phyloP scores from a whole-genome alignment of 73 alveolate genomes.

The Tetrahymena malaccensis region DNA sequence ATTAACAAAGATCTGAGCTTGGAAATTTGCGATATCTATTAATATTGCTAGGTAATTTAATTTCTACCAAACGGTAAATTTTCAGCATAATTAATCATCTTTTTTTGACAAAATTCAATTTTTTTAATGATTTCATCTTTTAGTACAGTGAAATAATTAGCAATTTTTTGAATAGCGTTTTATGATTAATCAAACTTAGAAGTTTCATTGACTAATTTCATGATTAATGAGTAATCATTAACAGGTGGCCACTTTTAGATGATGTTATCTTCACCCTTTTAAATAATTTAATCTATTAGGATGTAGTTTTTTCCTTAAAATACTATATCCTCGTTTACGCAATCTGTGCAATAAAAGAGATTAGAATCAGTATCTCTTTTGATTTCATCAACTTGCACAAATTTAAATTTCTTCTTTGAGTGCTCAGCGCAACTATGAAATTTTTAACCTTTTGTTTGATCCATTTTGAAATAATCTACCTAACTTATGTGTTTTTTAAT shows the following conservation, averaged over 20 bases:
- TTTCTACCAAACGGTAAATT: not conserved
- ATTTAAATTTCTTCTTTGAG: not conserved
- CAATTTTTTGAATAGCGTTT: too few relatives aligned
- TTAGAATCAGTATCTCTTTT: not conserved
- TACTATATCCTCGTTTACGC: not conserved
- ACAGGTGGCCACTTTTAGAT: not conserved
- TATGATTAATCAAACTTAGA: not conserved
- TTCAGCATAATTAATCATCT: not conserved
- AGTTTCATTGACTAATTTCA: not conserved
- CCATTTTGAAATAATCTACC: not conserved
- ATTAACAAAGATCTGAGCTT: not conserved
- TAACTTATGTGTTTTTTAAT: too few relatives aligned
- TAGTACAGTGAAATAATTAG: not conserved
- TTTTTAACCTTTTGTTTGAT: not conserved
- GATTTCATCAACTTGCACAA: not conserved
- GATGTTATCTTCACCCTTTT: not conserved
- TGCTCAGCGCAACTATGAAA: not conserved
- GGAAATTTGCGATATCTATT: not conserved
- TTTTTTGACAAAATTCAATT: not conserved
- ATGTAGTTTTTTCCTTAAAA: not conserved
- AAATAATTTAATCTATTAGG: not conserved
- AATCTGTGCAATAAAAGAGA: not conserved
- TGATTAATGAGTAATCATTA: not conserved
- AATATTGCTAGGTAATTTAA: too few relatives aligned
- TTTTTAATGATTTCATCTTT: not conserved